Percentiles rank a stretch among this genome's conserved stretches.
phyloP scores from a whole-genome alignment of 257 asterid species.

The Nicotiana knightiana region DNA sequence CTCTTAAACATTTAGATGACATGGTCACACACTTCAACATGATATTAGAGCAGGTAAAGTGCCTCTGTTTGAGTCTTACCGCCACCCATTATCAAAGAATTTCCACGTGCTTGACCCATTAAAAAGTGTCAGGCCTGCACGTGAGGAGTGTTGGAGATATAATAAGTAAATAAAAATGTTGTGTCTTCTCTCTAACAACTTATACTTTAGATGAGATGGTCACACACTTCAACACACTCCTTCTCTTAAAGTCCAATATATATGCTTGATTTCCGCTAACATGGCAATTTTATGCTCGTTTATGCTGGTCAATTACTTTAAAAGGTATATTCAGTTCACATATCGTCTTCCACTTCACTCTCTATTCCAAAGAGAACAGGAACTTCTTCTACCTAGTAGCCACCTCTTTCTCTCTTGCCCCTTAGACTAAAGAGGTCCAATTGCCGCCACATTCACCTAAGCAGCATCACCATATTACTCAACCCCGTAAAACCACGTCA shows the following conservation, averaged over 20 bases:
- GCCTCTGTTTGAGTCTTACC: no score
- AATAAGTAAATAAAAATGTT: not conserved
- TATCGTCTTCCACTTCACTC: not conserved
- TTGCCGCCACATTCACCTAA: not conserved
- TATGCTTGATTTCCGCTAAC: conserved; percentile 2
- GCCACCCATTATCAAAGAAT: no score
- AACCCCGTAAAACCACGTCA: not conserved
- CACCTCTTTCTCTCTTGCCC: not conserved
- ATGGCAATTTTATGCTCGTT: not conserved
- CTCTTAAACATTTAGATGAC: not conserved
- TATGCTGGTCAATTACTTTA: not conserved
- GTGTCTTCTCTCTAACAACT: not conserved
- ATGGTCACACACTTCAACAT: not conserved
- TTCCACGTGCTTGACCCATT: no score
- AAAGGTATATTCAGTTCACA: not conserved
- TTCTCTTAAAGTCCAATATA: not conserved
- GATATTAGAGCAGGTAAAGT: no score
- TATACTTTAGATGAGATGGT: not conserved
- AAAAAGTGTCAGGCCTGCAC: no score
- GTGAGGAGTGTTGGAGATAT: not conserved
- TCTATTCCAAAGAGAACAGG: not conserved
- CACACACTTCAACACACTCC: not conserved
- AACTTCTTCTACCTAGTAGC: not conserved
- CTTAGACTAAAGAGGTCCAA: not conserved
- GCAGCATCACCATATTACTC: not conserved